Base-by-base conservation (phyloP, 2,329 filamentous ascomycete species). In the Penicillium sp. region DNA sequence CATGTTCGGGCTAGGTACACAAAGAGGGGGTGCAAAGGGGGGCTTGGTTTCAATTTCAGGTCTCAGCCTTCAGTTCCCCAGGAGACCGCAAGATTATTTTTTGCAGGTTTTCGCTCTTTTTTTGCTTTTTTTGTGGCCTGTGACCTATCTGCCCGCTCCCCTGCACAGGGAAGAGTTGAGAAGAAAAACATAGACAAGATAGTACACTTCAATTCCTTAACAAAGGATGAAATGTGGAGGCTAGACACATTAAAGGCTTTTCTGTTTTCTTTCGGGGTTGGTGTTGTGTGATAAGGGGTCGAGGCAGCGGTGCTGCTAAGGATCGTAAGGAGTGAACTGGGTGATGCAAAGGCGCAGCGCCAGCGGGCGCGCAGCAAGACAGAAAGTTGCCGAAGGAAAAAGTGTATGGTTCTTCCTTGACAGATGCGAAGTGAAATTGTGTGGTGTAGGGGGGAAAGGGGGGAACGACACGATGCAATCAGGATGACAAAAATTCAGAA, bases 81-180 rank as follows among this genome's bases (percentile, higher is more conserved):
- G 49, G 47, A 60, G 58, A 61, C 56, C 39, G 47, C 53, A 51
- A 51, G 39, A 21, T 57, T 52, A 43, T 54, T 64, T 64, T 64
- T 64, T 57, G 53, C 53, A 41, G 54, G 49, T 64, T 64, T 62
- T 63, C 51, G 55, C 50, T 51, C 49, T 61, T 64, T 64, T 63
- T 63, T 59, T 61, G 59, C 56, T 61, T 64, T 64, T 64, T 64
- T 64, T 64, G 58, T 51, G 58, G 55, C 57, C 60, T 57, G 51
- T 53, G 44, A 53, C 41, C 57, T 45, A 54, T 48, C 47, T 34
- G 39, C 47, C 47, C 23, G 26, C n/a, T 13, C 44, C 16, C 1
- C 24, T 21, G 5, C 6, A 21, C 3, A 15, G 12, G 21, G 12
- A 21, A 23, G 16, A 10, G 24, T 48, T 26, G 6, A 33, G 3